phyloP scores from a whole-genome alignment of 306 rosid species.

The Sphenostylis stenocarpa region DNA sequence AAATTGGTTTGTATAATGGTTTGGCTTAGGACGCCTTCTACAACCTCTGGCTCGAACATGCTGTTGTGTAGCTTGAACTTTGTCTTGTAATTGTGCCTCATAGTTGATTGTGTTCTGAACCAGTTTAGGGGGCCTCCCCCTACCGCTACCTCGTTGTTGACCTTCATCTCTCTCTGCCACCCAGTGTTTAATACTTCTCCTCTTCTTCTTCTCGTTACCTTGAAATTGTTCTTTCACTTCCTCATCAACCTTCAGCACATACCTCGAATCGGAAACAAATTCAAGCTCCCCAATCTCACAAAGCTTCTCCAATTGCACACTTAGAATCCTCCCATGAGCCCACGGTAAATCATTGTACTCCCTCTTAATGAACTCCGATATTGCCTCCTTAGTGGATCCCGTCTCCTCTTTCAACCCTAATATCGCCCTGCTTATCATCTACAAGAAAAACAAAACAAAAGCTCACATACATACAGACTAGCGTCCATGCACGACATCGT shows the following conservation, averaged over 20 bases:
- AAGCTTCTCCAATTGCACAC: conserved; percentile 35
- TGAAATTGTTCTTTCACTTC: not conserved
- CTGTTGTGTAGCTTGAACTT: not conserved
- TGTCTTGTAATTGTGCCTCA: not conserved
- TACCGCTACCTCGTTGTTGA: not conserved
- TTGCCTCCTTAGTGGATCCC: conserved; percentile 38
- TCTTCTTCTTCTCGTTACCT: conserved; percentile 24
- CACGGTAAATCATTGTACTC: conserved; percentile 40
- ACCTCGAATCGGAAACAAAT: conserved; percentile 11
- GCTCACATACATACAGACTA: not conserved
- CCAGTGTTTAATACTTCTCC: not conserved
- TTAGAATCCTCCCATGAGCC: conserved; percentile 44
- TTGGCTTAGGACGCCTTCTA: not conserved
- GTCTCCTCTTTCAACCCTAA: conserved; percentile 13
- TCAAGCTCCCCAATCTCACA: conserved; percentile 33
- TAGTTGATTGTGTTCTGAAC: not conserved
- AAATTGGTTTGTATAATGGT: not conserved
- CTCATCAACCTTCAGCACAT: conserved; percentile 8
- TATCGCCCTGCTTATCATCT: conserved; percentile 50
- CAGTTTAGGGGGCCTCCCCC: not conserved
- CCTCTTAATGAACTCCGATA: conserved; percentile 31
- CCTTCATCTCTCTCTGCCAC: not conserved
- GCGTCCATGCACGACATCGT: not conserved
- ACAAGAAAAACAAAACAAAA: not conserved
- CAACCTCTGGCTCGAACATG: not conserved